phyloP scores from a whole-genome alignment of 208 protist genomes.

The Leishmania gerbilli region DNA sequence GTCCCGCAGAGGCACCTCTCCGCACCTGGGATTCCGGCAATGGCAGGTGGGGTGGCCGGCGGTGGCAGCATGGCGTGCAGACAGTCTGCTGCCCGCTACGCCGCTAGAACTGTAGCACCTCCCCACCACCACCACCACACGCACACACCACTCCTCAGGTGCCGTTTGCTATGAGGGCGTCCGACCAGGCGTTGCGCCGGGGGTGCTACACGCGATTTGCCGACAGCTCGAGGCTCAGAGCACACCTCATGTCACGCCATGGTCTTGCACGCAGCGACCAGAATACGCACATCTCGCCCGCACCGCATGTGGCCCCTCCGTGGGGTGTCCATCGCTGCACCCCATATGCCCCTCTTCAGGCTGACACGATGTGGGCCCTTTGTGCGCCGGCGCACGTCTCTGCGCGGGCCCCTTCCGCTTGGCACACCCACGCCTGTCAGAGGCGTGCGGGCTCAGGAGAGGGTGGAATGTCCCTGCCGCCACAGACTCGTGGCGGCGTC shows the following conservation, averaged over 20 bases:
- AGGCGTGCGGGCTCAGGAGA: background rate
- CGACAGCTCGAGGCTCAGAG: background rate
- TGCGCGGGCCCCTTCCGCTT: background rate
- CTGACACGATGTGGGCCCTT: background rate
- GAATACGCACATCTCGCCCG: background rate
- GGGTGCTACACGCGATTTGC: background rate
- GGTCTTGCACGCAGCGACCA: background rate
- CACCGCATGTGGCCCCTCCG: background rate
- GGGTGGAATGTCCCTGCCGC: background rate
- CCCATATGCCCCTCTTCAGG: background rate
- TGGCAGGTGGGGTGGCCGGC: background rate
- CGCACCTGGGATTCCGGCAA: background rate
- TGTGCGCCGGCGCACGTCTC: background rate
- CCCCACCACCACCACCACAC: background rate
- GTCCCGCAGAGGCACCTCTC: background rate
- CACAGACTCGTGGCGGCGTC: background rate
- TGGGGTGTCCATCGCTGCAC: background rate
- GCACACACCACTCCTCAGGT: too few species aligned
- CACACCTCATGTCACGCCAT: background rate
- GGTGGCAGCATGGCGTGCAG: too few species aligned
- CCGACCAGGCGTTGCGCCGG: background rate
- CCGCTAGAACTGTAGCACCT: background rate
- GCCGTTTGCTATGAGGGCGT: background rate
- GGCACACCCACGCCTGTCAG: background rate
- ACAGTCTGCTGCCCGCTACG: background rate